Percentiles rank a stretch among this genome's conserved stretches.
phyloP scores from a whole-genome alignment of 1,139 yeast species.

The Blastobotrys indianensis region DNA sequence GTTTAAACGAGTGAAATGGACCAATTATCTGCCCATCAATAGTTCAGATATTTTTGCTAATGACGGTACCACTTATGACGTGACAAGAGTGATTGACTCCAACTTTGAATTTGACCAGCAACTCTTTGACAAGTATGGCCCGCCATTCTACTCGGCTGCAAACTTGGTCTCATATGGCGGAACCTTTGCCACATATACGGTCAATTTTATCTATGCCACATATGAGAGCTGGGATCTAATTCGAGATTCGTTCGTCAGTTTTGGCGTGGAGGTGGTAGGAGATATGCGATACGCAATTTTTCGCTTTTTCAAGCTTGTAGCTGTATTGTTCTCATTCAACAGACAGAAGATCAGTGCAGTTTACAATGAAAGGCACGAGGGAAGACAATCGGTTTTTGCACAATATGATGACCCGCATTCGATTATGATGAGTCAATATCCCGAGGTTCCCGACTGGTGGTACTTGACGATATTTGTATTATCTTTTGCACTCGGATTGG shows the following conservation, averaged over 20 bases:
- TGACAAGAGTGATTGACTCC: conserved; percentile 39
- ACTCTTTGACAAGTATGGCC: conserved; percentile 35
- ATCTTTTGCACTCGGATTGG: conserved; percentile 45
- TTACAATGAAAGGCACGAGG: conserved; percentile 7
- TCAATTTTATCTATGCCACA: conserved; percentile 43
- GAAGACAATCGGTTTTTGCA: conserved; percentile 27
- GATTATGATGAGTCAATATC: conserved; percentile 48
- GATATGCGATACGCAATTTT: neutral
- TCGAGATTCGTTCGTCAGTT: conserved; percentile 1
- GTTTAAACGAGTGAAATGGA: conserved; percentile 46
- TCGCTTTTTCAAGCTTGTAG: neutral
- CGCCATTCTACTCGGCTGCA: conserved; percentile 57
- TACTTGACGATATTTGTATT: conserved; percentile 44
- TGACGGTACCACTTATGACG: conserved; percentile 41
- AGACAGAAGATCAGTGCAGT: conserved; percentile 3
- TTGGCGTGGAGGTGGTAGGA: neutral
- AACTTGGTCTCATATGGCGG: conserved; percentile 51
- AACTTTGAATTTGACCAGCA: conserved; percentile 31
- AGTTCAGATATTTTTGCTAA: conserved; percentile 44
- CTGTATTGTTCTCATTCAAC: neutral
- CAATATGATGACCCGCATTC: conserved; percentile 49
- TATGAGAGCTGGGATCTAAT: conserved; percentile 23
- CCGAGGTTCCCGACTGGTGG: conserved; percentile 62
- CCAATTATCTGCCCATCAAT: conserved; percentile 50
- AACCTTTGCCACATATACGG: conserved; percentile 50